phyloP scores from a whole-genome alignment of 495 filamentous ascomycete genomes.

The Haplographium delicatum region DNA sequence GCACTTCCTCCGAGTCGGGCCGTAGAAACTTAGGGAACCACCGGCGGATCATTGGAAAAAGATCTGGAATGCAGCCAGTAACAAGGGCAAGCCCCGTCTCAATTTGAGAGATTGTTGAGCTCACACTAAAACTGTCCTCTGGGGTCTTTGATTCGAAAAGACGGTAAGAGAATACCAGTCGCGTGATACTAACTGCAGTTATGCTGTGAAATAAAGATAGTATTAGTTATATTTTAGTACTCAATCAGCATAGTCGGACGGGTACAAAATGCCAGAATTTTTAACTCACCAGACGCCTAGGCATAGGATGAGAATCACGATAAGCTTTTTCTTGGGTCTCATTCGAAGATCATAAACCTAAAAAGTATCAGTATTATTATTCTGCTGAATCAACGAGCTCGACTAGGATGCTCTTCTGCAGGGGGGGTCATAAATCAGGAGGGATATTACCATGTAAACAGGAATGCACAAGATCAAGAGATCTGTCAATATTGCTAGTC shows the following conservation, averaged over 20 bases:
- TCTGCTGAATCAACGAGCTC: no score
- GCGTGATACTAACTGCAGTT: neutral
- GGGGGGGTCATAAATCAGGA: no score
- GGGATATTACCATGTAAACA: slow-evolving; percentile 2
- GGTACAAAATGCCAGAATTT: no score
- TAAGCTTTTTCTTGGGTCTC: neutral
- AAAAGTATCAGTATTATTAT: neutral
- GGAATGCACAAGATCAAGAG: neutral
- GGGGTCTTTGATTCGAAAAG: neutral
- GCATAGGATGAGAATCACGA: neutral
- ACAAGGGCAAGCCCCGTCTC: neutral
- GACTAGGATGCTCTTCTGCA: no score
- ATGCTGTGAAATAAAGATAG: neutral
- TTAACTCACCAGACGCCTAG: neutral
- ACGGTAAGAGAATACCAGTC: neutral
- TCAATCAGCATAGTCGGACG: no score
- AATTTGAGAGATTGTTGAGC: neutral
- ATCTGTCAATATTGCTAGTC: slow-evolving; percentile 1
- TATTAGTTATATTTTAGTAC: no score
- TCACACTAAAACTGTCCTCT: neutral
- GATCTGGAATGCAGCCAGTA: neutral
- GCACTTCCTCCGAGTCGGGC: neutral
- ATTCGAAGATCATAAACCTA: slow-evolving; percentile 3
- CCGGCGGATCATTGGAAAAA: neutral
- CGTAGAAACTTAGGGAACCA: neutral